Percentiles rank a stretch among this genome's conserved stretches.
Evolutionary conservation across 495 filamentous ascomycete species (phyloP).

Genomic region (Aspergillus panamensis): DNA sequence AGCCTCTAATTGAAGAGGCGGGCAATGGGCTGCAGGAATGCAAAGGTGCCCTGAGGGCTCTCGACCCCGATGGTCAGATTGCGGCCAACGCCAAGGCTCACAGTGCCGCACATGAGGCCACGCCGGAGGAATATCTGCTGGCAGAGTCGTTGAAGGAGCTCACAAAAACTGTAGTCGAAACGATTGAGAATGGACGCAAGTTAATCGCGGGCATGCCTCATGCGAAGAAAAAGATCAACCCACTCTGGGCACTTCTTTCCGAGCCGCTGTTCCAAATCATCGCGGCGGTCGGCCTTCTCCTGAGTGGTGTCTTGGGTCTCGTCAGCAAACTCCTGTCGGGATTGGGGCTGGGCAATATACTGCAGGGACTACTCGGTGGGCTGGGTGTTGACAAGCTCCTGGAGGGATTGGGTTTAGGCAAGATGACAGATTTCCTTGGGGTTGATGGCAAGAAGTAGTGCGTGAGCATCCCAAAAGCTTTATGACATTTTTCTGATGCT

Average conservation of each 20-base stretch:
- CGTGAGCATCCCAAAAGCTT: not conserved
- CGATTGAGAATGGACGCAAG: slow-evolving; percentile 74
- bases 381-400: slow-evolving; percentile 72
- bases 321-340: slow-evolving; percentile 70
- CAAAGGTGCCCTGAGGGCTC: slow-evolving; percentile 75
- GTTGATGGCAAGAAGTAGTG: slow-evolving; percentile 25
- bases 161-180: slow-evolving; percentile 55
- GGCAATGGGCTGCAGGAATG: slow-evolving; percentile 72
- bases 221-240: slow-evolving; percentile 82
- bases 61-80: slow-evolving; percentile 80
- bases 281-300: slow-evolving; percentile 73
- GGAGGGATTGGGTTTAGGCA: slow-evolving; percentile 63
- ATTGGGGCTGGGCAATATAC: slow-evolving; percentile 69
- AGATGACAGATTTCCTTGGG: slow-evolving; percentile 45
- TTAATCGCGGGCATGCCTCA: slow-evolving; percentile 80
- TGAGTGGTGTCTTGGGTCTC: slow-evolving; percentile 71
- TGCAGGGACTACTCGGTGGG: slow-evolving; percentile 70
- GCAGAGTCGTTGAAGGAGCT: slow-evolving; percentile 72
- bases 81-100: slow-evolving; percentile 74
- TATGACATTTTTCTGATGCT: not conserved
- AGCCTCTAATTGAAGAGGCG: slow-evolving; percentile 76
- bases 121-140: slow-evolving; percentile 72
- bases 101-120: slow-evolving; percentile 65
- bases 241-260: slow-evolving; percentile 72
- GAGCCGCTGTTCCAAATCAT: slow-evolving; percentile 86